Evolutionary conservation across 2,329 filamentous ascomycete genomes (phyloP), one percentile per base, ranked within the genome.

Genomic region (Zopfia rhizophila): DNA sequence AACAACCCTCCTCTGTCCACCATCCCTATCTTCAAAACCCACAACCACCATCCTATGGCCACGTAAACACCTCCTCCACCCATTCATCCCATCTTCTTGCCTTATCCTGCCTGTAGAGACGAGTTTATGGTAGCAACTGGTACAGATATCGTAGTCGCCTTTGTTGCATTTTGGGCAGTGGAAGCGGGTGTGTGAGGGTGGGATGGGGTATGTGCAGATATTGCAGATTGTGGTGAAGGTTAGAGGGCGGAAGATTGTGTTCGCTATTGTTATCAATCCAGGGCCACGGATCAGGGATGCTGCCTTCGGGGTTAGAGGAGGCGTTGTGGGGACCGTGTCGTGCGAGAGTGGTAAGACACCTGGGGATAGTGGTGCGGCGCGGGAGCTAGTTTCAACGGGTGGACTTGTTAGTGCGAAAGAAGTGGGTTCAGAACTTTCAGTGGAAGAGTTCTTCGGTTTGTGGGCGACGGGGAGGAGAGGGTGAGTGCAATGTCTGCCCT

Each of bases 71-170:
- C 91, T 82, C 8, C 91, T 82, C 93, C 93, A 97, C 3, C 92
- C 92, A 8, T 79, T 80, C 4, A 85, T 79, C 0, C 92, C 91
- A 55, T 96, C 91, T 50, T 92, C 88, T 13, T 78, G 75, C 43
- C 83, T 85, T 51, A 97, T 86, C 32, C 83, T 84, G 7, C 82
- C 81, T 0, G 80, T 80, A 2, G 78, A 72, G 2, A 89, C 81
- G 6, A 92, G 78, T 33, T 81, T 82, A 37, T 81, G 75, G 69
- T 97, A 97, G 76, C 92, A 97, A 3, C 80, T 76, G 13, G 79
- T 79, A 73, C 92, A 97, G 35, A 96, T 83, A 58, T 97, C 90
- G 69, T 94, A 96, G 68, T 95, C 89, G n/a, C 91, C 91, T 21
- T 82, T 77, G 38, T 83, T 84, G 70, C 91, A 96, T 38, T 80